A percentile compares a stretch with the other conserved stretches of the same genome.
Evolutionary conservation across 176 grass and related monocot species (phyloP).

Genomic region (Neostapfia colusana): DNA sequence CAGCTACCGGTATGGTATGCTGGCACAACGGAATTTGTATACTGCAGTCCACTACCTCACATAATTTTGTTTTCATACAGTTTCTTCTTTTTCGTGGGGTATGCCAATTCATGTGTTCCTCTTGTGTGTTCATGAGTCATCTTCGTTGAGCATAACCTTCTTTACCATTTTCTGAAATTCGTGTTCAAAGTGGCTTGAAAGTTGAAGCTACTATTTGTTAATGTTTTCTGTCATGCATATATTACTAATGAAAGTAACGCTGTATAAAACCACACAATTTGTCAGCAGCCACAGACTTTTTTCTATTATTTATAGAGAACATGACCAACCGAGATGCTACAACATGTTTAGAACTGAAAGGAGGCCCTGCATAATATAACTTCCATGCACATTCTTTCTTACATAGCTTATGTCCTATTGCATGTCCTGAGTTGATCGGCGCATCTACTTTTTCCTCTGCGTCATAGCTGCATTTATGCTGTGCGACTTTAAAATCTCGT

Average conservation of each 20-base stretch:
- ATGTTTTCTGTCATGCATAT: no score
- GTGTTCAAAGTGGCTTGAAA: no score
- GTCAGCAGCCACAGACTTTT: slow-evolving; percentile 72
- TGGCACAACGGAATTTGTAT: slow-evolving; percentile 6
- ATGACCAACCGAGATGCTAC: slow-evolving; percentile 59
- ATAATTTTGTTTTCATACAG: background rate
- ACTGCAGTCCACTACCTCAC: background rate
- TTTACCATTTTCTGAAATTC: no score
- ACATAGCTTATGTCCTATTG: background rate
- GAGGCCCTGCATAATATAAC: slow-evolving; percentile 1
- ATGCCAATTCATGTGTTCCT: no score
- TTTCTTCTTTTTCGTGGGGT: no score
- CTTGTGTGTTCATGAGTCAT: no score
- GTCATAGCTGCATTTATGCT: background rate
- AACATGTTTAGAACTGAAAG: slow-evolving; percentile 55
- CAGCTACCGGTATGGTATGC: background rate
- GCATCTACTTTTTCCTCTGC: background rate
- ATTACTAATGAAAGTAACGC: slow-evolving; percentile 29
- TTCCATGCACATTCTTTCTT: background rate
- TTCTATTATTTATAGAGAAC: slow-evolving; percentile 62
- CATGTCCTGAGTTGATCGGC: background rate
- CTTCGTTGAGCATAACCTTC: no score
- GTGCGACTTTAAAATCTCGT: background rate
- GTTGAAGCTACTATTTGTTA: no score
- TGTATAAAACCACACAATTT: slow-evolving; percentile 66